Conservation (phyloP, 1,284 basidiomycete species). For the Leccinum fallax region DNA sequence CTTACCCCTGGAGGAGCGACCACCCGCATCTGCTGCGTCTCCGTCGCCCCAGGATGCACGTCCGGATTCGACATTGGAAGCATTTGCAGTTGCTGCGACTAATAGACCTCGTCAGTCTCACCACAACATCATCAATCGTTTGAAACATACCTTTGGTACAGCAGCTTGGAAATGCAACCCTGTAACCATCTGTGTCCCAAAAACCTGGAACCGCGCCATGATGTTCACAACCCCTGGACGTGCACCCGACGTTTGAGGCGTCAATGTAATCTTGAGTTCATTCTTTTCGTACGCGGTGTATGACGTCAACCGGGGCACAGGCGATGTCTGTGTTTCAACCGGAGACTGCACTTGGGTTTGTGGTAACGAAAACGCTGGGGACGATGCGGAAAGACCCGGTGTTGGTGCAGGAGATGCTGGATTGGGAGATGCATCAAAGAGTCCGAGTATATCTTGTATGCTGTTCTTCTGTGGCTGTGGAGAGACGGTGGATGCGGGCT, state of each 20-base stretch:
- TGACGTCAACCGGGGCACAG: constrained; percentile 58
- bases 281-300: constrained; percentile 94
- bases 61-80: constrained; percentile 91
- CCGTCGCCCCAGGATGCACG: constrained; percentile 75
- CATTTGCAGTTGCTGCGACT: constrained; percentile 99
- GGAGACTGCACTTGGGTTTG: constrained; percentile 39
- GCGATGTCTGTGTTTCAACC: constrained; percentile 34
- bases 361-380: constrained; percentile 39
- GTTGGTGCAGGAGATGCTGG: constrained; percentile 40
- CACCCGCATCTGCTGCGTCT: constrained; percentile 96
- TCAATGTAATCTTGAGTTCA: constrained; percentile 86
- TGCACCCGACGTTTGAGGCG: constrained; percentile 77
- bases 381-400: constrained; percentile 22
- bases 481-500: constrained; percentile 43
- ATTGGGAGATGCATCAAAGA: constrained; percentile 66
- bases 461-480: constrained; percentile 57
- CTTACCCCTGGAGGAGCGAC: constrained; percentile 86
- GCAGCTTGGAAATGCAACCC: constrained; percentile 95
- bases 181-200: constrained; percentile 52
- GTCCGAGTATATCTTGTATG: constrained; percentile 89
- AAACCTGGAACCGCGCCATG: constrained; percentile 83
- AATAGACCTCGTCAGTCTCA: neutral
- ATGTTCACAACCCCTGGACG: constrained; percentile 90
- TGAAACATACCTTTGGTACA: constrained; percentile 84
- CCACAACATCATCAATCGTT: neutral